Evolutionary conservation across 768 basidiomycete species (phyloP).

Genomic region (Mycena rosella): DNA sequence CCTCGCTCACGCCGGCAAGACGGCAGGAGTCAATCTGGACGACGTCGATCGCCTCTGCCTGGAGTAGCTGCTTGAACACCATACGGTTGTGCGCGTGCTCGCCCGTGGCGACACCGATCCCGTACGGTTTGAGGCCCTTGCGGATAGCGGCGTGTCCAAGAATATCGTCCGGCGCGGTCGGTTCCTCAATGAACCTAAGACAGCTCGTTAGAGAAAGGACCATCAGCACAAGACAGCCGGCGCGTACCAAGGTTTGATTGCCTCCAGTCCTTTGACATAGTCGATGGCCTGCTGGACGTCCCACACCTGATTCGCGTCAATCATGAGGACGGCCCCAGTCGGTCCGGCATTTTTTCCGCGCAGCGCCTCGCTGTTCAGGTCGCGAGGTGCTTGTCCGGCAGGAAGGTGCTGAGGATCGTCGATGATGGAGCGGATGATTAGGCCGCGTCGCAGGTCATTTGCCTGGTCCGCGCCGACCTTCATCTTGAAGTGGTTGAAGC

Average conservation of each 20-base stretch:
- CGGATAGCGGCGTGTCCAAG: conserved; percentile 87
- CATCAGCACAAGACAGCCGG: not conserved
- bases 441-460: conserved; percentile 88
- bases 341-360: conserved; percentile 94
- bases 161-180: conserved; percentile 92
- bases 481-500: conserved; percentile 99
- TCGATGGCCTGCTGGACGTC: conserved; percentile 94
- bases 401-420: conserved; percentile 92
- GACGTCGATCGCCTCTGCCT: conserved; percentile 93
- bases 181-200: conserved; percentile 91
- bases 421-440: conserved; percentile 93
- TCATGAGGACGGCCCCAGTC: conserved; percentile 95
- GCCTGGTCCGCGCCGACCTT: conserved; percentile 91
- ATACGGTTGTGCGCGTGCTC: conserved; percentile 96
- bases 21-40: conserved; percentile 96
- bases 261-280: conserved; percentile 83
- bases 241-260: conserved; percentile 87
- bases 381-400: conserved; percentile 63
- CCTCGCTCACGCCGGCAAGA: conserved; percentile 93
- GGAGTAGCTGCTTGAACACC: conserved; percentile 95
- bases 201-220: not conserved
- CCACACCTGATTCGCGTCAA: conserved; percentile 98
- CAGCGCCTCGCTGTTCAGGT: conserved; percentile 72
- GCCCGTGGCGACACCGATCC: conserved; percentile 93
- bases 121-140: conserved; percentile 79